Evolutionary conservation across 2,329 filamentous ascomycete genomes (phyloP), one percentile per base, ranked within the genome.

Genomic region (Fusarium coicis): DNA sequence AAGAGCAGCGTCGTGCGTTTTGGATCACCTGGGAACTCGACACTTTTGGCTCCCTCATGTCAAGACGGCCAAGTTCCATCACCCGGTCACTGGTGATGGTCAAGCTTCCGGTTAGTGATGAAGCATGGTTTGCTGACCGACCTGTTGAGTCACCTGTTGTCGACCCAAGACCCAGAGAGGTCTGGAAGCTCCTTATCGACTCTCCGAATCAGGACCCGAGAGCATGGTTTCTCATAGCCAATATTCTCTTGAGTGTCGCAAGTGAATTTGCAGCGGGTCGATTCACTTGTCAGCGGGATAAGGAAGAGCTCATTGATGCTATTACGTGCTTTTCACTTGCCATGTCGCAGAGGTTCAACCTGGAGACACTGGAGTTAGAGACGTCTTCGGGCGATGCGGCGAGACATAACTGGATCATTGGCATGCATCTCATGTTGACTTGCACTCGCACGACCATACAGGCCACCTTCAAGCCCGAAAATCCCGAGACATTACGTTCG

Each of bases 341-440:
- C 19, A 28, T 40, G 8, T 54, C 50, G 1, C 50, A 54, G 14
- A 11, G 50, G 19, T 54, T 54, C 7, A 39, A 21, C 19, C 3
- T 54, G 7, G 34, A 54, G 15, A 54, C 34, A 0, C 8, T 54
- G 0, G 50, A 40, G 11, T 5, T 8, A 10, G 34, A 37, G 0
- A 7, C 4, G 1, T 6, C 32, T 4, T 39, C 19, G 4, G 34
- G 19, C 0, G 50, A 54, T 40, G 50, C 50, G 0, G 23, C 50
- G 18, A 39, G 34, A 2, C 49, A 52, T 26, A 52, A 52, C 32
- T 52, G 49, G 49, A 52, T 52, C 6, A 37, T 52, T 4, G 49
- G 49, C 3, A 52, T 52, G 34, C 49, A 52, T 15, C 32, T 52
- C 10, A 52, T 52, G n/a, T 16, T 52, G 7, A 52, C 49, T 2